These are phyloP conservation scores for Nannizziopsis arthrosporioides DNA, from an alignment of 2,329 filamentous ascomycete genomes.

Conservation along the genomic window DNA sequence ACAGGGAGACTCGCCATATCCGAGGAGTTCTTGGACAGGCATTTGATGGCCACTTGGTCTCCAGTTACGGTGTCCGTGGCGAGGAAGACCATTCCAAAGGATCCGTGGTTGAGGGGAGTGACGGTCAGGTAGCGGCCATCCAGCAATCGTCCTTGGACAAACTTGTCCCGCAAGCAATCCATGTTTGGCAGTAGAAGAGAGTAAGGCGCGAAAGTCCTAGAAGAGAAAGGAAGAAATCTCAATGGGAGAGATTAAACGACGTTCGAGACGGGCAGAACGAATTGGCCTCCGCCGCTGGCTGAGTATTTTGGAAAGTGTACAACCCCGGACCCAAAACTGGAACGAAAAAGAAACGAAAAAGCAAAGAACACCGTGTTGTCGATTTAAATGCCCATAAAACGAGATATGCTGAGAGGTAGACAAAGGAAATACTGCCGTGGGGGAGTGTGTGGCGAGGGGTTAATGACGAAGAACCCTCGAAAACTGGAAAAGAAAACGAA, in stretches of 20 bases:
- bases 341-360: constrained; percentile 20
- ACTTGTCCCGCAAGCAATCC: constrained; percentile 79
- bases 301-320: constrained; percentile 9
- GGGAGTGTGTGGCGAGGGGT: constrained; percentile 20
- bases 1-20: constrained; percentile 47
- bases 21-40: constrained; percentile 67
- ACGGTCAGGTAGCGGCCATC: constrained; percentile 83
- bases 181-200: constrained; percentile 33
- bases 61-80: constrained; percentile 68
- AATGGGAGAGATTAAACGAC: constrained; percentile 10
- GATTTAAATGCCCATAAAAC: constrained; percentile 33
- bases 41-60: constrained; percentile 87
- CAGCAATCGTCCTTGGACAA: constrained; percentile 66
- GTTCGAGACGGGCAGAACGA: constrained; percentile 12
- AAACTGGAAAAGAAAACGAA: constrained; percentile 8
- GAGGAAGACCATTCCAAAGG: constrained; percentile 96
- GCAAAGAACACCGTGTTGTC: constrained; percentile 26
- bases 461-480: constrained; percentile 1
- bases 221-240: neutral
- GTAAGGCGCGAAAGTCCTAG: neutral
- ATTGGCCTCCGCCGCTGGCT: constrained; percentile 10
- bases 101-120: constrained; percentile 93
- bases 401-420: constrained; percentile 6
- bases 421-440: constrained; percentile 17
- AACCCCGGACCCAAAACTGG: constrained; percentile 13